Evolutionary conservation across 148 eudicot genomes (phyloP).

Genomic region (Camellia lanceoleosa): DNA sequence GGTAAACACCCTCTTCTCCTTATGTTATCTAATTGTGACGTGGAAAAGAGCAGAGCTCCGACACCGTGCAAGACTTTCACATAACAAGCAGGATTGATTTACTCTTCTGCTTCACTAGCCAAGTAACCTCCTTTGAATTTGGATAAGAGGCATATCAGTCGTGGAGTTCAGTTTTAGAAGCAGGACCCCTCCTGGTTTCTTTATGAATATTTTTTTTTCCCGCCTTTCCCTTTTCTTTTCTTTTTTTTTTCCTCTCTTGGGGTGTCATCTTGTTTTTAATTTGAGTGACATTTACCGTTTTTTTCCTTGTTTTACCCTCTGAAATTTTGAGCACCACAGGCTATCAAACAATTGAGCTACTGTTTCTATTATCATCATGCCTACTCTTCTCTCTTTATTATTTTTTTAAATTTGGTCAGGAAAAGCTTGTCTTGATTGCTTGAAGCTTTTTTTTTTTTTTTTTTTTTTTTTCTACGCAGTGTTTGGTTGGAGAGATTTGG

Average conservation of each 20-base stretch:
- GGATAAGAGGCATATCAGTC: not conserved
- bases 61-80: constrained; percentile 80
- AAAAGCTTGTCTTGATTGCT: no score
- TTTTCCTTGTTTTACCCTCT: no score
- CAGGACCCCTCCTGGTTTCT: constrained; percentile 4
- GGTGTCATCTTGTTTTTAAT: not conserved
- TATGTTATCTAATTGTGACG: constrained; percentile 64
- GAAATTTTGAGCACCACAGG: not conserved
- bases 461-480: no score
- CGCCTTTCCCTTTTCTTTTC: not conserved
- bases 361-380: no score
- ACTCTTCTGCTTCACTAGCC: constrained; percentile 10
- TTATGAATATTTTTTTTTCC: not conserved
- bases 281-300: no score
- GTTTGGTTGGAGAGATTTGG: no score
- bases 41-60: constrained; percentile 96
- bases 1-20: constrained; percentile 81
- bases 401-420: no score
- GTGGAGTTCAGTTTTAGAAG: not conserved
- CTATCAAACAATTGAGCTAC: no score
- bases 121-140: not conserved
- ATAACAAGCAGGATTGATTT: constrained; percentile 53
- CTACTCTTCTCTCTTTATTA: no score
- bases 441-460: no score
- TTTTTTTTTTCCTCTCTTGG: not conserved